Base-by-base conservation (phyloP, 768 basidiomycete genomes). In the Inosperma sp. region DNA sequence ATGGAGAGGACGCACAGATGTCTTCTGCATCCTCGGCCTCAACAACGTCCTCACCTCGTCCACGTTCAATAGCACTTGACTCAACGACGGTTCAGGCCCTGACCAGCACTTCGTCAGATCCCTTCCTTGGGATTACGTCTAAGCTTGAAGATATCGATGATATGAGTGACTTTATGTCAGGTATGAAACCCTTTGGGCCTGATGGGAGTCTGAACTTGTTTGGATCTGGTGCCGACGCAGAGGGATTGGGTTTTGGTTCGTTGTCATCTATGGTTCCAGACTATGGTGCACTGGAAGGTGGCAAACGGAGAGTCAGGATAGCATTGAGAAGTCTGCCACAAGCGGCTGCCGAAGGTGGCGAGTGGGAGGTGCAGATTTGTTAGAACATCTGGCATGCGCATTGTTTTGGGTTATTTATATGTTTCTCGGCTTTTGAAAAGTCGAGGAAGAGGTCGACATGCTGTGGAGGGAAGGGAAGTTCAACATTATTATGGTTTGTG, bases 361-460 rank as follows among this genome's bases (percentile, higher is more conserved):
- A 86, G 69, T 87, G 86, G 85, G 85, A 88, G 65, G 83, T 88
- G 39, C 79, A 84, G 62, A 71, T 86, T 45, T 85, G 83, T 65
- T 86, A 68, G 72, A 53, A 54, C 53, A 45, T 19, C n/a, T 41
- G 30, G 41, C 35, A 21, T 25, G 22, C 45, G 5, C 39, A 26
- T 33, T 10, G 7, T 47, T 50, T 39, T 41, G 26, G 46, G 19
- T 44, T 51, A 31, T 25, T 43, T 50, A 41, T 33, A 26, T 14
- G 23, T 23, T 27, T 25, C 21, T 30, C 14, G 7, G 19, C 7
- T 7, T 13, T 7, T 16, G 10, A 10, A 23, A 30, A 14, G 41
- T 17, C 22, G 19, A 29, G 13, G 48, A 37, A 25, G 49, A 41
- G 39, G n/a, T 33, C n/a, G n/a, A n/a, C n/a, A n/a, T n/a, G n/a